Percentiles rank a stretch among this genome's conserved stretches.
phyloP scores from a whole-genome alignment of 352 stramenopile species.

The Paralagenidium karlingii region DNA sequence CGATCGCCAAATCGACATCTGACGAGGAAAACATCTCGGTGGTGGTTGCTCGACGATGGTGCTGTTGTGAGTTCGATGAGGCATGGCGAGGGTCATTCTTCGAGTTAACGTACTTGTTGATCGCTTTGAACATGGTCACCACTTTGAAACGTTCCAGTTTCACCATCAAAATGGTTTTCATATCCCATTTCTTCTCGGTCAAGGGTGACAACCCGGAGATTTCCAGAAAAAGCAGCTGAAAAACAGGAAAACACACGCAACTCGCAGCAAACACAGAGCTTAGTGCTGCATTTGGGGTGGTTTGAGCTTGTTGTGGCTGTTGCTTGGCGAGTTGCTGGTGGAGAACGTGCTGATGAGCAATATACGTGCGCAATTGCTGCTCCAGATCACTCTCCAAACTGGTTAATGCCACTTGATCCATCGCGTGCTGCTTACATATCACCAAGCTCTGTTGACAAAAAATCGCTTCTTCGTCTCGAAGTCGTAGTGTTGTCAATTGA shows the following conservation, averaged over 20 bases:
- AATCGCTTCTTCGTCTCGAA: neutral
- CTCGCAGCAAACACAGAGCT: no score
- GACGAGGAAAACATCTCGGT: slow-evolving; percentile 23
- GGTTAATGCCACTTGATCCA: neutral
- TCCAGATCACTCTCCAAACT: neutral
- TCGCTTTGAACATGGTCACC: slow-evolving; percentile 29
- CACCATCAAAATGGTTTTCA: slow-evolving; percentile 18
- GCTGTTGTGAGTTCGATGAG: neutral
- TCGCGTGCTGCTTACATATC: neutral
- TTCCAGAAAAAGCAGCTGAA: slow-evolving; percentile 30
- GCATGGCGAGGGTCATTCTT: neutral
- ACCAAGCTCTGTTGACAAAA: neutral
- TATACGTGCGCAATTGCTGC: neutral
- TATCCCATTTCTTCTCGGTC: slow-evolving; percentile 14
- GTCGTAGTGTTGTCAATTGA: neutral
- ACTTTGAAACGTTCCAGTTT: slow-evolving; percentile 42
- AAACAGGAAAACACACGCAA: slow-evolving; percentile 28
- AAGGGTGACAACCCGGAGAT: slow-evolving; percentile 24
- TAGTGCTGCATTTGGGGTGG: neutral
- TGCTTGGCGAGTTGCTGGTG: neutral
- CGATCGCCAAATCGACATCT: slow-evolving; percentile 46
- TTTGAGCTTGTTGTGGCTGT: neutral
- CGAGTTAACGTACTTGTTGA: slow-evolving; percentile 12
- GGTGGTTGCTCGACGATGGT: slow-evolving; percentile 5
- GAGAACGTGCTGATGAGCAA: neutral